Base-by-base conservation (phyloP, 164 flowering plant genomes). In the Sedum album region DNA sequence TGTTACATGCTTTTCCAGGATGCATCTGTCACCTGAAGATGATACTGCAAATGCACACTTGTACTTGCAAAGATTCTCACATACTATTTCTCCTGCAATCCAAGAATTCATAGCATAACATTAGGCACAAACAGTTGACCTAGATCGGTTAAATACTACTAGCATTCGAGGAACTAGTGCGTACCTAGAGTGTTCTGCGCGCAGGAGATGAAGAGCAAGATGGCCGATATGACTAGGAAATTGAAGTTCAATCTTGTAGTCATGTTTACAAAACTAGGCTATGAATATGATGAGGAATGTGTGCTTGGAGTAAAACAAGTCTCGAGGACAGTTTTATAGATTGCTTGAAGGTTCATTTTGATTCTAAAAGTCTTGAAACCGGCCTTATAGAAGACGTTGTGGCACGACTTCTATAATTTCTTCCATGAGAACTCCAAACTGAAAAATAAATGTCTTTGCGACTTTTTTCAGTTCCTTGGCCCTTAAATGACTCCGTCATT, bases 21-120 rank as follows among this genome's bases (percentile, higher is more conserved):
- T 83, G 66, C 93, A 86, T 0, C 93, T 80, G 67, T 80, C 83
- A 31, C 93, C 85, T 0, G 80, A 55, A 10, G 84, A 79, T 9
- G 93, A 83, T 5, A 88, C 82, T 0, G 93, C 85, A 57, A 79
- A 88, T 2, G 88, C 86, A 66, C 91, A 88, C 30, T 68, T 69
- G 65, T 79, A 79, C 31, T 77, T 73, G 69, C 73, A 53, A 26
- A 88, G 79, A 21, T 77, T 14, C 76, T 83, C 84, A 31, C 93
- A 88, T 26, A 51, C 55, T 60, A 84, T 73, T 9, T 67, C 78
- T 18, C 86, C 89, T 82, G 57, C 73, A 70, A 46, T 30, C 33
- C 17, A 28, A 26, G 62, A 20, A 28, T 57, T 57, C 61, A 23
- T 49, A 5, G n/a, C 57, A 49, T 49, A 49, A 21, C 1, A n/a